Conservation (phyloP, 192 early-diverging fungal genomes). For the Glomus cerebriforme region DNA sequence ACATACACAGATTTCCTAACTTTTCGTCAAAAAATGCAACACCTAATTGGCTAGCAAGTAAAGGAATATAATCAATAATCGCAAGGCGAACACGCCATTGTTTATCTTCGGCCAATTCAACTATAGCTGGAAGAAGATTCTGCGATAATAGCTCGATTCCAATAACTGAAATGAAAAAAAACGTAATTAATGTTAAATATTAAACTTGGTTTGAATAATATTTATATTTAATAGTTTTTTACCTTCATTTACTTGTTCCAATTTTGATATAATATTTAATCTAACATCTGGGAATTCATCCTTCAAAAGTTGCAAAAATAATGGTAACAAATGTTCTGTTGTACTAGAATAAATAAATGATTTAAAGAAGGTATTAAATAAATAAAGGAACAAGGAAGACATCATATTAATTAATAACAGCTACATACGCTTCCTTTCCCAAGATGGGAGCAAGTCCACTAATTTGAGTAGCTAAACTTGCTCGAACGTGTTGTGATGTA, state of each 20-base stretch:
- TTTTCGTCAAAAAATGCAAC: constrained; percentile 97
- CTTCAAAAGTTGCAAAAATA: constrained; percentile 96
- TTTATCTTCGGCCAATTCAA: constrained; percentile 99
- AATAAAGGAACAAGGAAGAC: background rate
- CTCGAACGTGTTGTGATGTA: constrained; percentile 93
- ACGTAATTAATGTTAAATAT: too few relatives aligned
- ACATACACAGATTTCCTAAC: constrained; percentile 92
- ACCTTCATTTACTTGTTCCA: constrained; percentile 94
- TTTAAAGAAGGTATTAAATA: background rate
- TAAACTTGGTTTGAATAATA: constrained; percentile 3
- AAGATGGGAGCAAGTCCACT: constrained; percentile 93
- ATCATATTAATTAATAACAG: constrained; percentile 5
- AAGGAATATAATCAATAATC: constrained; percentile 98
- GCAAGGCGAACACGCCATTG: constrained; percentile 99
- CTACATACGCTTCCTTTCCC: constrained; percentile 82
- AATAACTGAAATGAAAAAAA: constrained; percentile 59
- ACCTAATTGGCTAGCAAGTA: constrained; percentile 95
- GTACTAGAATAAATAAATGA: constrained; percentile 56
- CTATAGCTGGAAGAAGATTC: constrained; percentile 94
- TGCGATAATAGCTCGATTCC: constrained; percentile 98
- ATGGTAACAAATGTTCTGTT: constrained; percentile 90
- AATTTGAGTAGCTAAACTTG: constrained; percentile 94
- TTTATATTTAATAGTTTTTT: constrained; percentile 2
- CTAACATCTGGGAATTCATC: constrained; percentile 97
- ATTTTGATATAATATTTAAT: constrained; percentile 97